Conservation (phyloP, 1,284 basidiomycete genomes). For the Lentinula novae-zelandiae region DNA sequence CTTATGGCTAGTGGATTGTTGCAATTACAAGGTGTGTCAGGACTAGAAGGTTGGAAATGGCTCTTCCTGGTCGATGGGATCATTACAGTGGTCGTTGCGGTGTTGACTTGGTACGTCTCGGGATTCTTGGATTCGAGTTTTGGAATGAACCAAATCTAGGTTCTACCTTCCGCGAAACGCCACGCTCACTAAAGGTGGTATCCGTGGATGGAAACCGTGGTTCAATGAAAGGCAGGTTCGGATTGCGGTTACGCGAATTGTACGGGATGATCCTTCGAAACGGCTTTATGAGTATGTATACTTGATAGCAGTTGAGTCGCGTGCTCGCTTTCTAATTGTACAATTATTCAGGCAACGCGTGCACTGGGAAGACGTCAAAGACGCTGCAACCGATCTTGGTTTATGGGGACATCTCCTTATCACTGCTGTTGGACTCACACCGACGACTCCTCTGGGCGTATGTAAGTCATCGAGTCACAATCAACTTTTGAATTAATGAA, state of each 20-base stretch:
- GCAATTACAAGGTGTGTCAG: conserved; percentile 28
- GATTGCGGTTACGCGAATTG: conserved; percentile 32
- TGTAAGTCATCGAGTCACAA: conserved; percentile 22
- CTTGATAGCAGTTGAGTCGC: neutral
- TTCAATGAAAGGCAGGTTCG: conserved; percentile 28
- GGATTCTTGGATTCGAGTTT: neutral
- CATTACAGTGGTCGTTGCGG: conserved; percentile 29
- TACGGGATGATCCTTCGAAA: conserved; percentile 34
- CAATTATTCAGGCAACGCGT: conserved; percentile 25
- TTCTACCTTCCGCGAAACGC: conserved; percentile 32
- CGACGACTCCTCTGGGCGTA: conserved; percentile 31
- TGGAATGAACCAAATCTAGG: conserved; percentile 17
- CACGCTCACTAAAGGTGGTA: conserved; percentile 25
- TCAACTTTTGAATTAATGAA: neutral
- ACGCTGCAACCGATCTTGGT: conserved; percentile 30
- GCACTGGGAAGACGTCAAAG: conserved; percentile 31
- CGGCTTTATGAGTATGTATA: conserved; percentile 29
- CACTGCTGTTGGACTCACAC: conserved; percentile 31
- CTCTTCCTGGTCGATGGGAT: conserved; percentile 35
- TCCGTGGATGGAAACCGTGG: conserved; percentile 30
- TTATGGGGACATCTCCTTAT: conserved; percentile 33
- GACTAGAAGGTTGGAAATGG: conserved; percentile 39
- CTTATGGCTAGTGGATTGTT: conserved; percentile 35
- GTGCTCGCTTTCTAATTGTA: neutral
- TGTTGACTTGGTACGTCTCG: conserved; percentile 26